Base-by-base conservation (phyloP, 2,329 filamentous ascomycete species). In the Alternaria viburni region DNA sequence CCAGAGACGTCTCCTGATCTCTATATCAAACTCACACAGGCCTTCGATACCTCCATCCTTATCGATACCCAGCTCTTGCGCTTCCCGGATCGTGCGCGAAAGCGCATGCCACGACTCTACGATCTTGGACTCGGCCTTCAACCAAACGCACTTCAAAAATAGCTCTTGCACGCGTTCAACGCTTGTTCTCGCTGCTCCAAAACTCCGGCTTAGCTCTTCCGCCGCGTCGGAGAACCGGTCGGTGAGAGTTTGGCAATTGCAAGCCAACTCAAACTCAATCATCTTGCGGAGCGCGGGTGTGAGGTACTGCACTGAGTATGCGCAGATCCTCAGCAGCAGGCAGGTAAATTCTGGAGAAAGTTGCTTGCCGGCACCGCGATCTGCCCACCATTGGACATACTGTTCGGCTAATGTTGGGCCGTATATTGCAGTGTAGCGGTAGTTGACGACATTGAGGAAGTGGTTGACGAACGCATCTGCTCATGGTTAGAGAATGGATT, bases 101-200 rank as follows among this genome's bases (percentile, higher is more conserved):
- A 86, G 66, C 3, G 80, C 72, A 74, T 85, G 83, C 84, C 84
- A 86, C 0, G 84, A 79, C 28, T 85, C 82, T 1, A 83, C 79
- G 67, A 84, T 85, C 19, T 79, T 77, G 13, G 80, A 81, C 59
- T 84, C 83, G 4, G 80, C 81, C 62, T 85, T 85, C 46, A 80
- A 81, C 83, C 83, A 86, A 21, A 78, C 76, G 3, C 81, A 79
- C 21, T 80, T 82, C 4, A 85, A 65, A 57, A 86, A 85, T n/a
- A 83, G 74, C 66, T 86, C 84, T 67, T 86, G 84, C 2, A 86
- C 81, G 15, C 85, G 81, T 36, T 77, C 71, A 7, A 85, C 69
- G 4, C 83, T 80, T 1, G 82, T 82, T 54, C 80, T 79, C 0
- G 83, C 83, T 1, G 82, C 81, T 4, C 77, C 56, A 43, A 85